Conservation (phyloP, 495 filamentous ascomycete genomes). For the Eremomyces bilateralis region DNA sequence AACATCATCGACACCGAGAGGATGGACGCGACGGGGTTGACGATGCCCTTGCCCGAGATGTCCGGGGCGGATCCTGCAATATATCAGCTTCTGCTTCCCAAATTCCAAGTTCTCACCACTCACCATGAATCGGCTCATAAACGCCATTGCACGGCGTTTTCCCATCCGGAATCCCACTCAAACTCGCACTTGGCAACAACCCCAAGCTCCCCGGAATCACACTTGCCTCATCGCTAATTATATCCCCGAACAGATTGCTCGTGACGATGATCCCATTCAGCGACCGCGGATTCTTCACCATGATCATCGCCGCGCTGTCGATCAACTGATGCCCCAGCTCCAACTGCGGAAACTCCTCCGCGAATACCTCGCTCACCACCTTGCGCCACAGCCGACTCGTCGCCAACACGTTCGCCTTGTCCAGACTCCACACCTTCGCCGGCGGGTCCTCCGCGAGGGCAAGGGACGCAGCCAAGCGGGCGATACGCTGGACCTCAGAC, state of each 20-base stretch:
- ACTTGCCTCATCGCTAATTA: conserved; percentile 88
- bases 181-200: conserved; percentile 68
- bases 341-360: conserved; percentile 73
- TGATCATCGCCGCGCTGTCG: conserved; percentile 88
- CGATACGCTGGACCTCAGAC: conserved; percentile 75
- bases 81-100: not conserved
- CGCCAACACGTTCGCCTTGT: conserved; percentile 95
- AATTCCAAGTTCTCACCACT: conserved; percentile 7
- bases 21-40: conserved; percentile 62
- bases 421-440: conserved; percentile 65
- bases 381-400: conserved; percentile 80
- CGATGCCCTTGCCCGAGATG: conserved; percentile 72
- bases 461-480: conserved; percentile 59
- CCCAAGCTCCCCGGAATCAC: conserved; percentile 89
- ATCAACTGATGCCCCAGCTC: conserved; percentile 79
- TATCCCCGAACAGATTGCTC: conserved; percentile 91
- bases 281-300: conserved; percentile 83
- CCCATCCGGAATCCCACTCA: conserved; percentile 70
- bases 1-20: conserved; percentile 85
- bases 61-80: conserved; percentile 39
- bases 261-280: conserved; percentile 88
- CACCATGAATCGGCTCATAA: conserved; percentile 96
- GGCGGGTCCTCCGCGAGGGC: conserved; percentile 64
- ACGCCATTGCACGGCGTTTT: conserved; percentile 61
- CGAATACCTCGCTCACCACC: conserved; percentile 59